Conservation (phyloP, 148 eudicot genomes). For the Bassia scoparia region DNA sequence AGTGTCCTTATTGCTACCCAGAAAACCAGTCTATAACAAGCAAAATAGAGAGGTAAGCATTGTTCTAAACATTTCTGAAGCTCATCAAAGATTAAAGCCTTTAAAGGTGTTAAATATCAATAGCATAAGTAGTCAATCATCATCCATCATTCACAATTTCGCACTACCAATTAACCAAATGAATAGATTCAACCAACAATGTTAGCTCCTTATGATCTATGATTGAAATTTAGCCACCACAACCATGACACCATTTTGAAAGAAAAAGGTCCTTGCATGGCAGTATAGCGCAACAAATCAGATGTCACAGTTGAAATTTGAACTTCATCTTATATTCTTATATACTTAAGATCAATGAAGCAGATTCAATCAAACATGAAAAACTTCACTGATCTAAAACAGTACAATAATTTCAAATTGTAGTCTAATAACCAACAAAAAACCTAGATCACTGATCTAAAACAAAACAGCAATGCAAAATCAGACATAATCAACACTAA, state of each 20-base stretch:
- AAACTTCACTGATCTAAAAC: too few species aligned
- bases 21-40: too few species aligned
- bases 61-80: too few species aligned
- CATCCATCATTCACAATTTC: not conserved
- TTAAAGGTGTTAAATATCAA: too few species aligned
- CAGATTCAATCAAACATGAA: not conserved
- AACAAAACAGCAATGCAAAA: conserved; percentile 1
- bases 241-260: too few species aligned
- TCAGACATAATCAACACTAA: not conserved
- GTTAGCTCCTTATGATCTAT: not conserved
- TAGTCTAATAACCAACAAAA: not conserved
- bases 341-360: not conserved
- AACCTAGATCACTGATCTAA: conserved; percentile 1
- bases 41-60: too few species aligned
- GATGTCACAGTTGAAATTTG: too few species aligned
- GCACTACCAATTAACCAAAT: not conserved
- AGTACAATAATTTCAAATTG: not conserved
- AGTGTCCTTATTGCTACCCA: too few species aligned
- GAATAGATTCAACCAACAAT: not conserved
- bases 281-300: too few species aligned
- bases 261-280: too few species aligned
- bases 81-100: too few species aligned
- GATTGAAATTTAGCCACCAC: too few species aligned
- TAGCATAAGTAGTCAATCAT: not conserved
- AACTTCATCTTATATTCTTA: not conserved